Evolutionary conservation across 2,329 filamentous ascomycete species (phyloP), one percentile per base, ranked within the genome.

Genomic region (Cercospora beticola): DNA sequence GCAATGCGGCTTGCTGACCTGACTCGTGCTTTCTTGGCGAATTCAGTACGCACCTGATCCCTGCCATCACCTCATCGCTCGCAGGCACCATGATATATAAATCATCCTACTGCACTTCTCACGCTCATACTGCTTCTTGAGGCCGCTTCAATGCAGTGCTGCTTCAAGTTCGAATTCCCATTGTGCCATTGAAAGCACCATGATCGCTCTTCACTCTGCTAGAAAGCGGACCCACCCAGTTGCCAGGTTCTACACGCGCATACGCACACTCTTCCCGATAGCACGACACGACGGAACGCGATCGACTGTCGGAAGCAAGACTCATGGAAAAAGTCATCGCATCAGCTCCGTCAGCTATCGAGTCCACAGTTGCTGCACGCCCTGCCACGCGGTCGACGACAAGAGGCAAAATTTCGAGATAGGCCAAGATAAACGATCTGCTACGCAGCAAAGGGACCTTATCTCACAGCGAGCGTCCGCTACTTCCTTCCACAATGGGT

Each of bases 11-110:
- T 59, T 59, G 56, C 28, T 30, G 30, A 46, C 59, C 23, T 46
- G 59, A 62, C 59, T 62, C 56, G 56, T 21, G 56, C 23, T 28
- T 54, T 54, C 49, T 54, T 54, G 49, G 49, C 49, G n/a, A 23
- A 1, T n/a, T 7, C 21, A 14, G 3, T 49, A 23, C 49, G 49
- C 49, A 6, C 49, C 8, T 54, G 49, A 54, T 28, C 49, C 49
- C 23, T 8, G 49, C 23, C 23, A 54, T 54, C 49, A 54, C 49
- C 23, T 54, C 49, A 28, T 54, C 49, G 23, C 49, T 2, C 14
- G 6, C 1, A 54, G 5, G 12, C 12, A 28, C 14, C 16, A 30
- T 6, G 0, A n/a, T 54, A 28, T 54, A 54, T 26, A 28, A 54
- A 3, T 4, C 12, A 28, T 8, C 49, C 23, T 6, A 54, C 23